Percentiles rank a stretch among this genome's conserved stretches.
Evolutionary conservation across 2,329 filamentous ascomycete genomes (phyloP).

Genomic region (Aureobasidium leucospermi): DNA sequence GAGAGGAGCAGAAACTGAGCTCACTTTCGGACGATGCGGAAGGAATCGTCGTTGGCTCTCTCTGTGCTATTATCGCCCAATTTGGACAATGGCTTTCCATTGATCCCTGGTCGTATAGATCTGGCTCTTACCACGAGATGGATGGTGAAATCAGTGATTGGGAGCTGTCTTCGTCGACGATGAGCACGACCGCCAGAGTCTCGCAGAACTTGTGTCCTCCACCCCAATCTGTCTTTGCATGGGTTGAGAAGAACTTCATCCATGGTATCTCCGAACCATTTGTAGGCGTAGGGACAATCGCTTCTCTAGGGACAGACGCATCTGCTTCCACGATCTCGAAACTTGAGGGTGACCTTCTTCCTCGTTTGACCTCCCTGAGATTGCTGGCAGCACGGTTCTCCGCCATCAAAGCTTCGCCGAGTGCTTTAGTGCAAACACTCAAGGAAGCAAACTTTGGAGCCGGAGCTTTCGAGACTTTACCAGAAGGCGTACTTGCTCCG

Average conservation of each 20-base stretch:
- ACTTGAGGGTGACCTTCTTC: not conserved
- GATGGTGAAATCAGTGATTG: constrained; percentile 47
- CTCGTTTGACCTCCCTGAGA: constrained; percentile 4
- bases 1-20: constrained; percentile 85
- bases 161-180: constrained; percentile 13
- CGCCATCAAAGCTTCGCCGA: constrained; percentile 8
- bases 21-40: constrained; percentile 14
- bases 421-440: constrained; percentile 50
- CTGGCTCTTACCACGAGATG: constrained; percentile 50
- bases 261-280: constrained; percentile 17
- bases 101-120: constrained; percentile 50
- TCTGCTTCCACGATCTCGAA: not conserved
- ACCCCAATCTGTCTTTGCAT: constrained; percentile 18
- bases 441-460: constrained; percentile 59
- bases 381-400: not conserved
- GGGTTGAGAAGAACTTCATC: constrained; percentile 25
- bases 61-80: constrained; percentile 73
- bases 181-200: constrained; percentile 24
- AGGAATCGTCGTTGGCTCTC: constrained; percentile 13
- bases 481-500: constrained; percentile 73
- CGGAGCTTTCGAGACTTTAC: constrained; percentile 69
- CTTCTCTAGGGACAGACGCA: constrained; percentile 16
- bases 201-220: not conserved
- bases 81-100: constrained; percentile 77
- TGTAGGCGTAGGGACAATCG: constrained; percentile 21